Evolutionary conservation across 2,329 filamentous ascomycete genomes (phyloP).

Genomic region (Botrytis hyacinthi): DNA sequence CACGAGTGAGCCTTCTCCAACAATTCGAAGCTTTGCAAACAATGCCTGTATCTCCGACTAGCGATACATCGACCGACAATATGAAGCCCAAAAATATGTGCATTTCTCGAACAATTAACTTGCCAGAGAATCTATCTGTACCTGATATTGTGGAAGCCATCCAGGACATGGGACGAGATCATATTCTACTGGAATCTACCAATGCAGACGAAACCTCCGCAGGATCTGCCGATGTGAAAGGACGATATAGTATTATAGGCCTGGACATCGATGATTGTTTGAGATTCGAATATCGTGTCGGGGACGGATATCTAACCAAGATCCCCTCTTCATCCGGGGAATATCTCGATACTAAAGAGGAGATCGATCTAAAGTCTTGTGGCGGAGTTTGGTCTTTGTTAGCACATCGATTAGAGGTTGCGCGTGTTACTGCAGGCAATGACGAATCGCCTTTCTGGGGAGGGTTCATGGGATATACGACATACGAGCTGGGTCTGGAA

Average conservation of each 20-base stretch:
- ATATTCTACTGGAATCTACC: constrained; percentile 59
- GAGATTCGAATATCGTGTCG: constrained; percentile 57
- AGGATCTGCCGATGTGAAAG: constrained; percentile 50
- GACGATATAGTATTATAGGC: constrained; percentile 72
- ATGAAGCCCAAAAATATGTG: constrained; percentile 39
- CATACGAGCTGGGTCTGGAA: constrained; percentile 64
- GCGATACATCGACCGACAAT: constrained; percentile 10
- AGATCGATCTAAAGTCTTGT: constrained; percentile 24
- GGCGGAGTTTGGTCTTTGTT: constrained; percentile 39
- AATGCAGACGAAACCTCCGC: constrained; percentile 50
- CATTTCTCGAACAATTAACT: constrained; percentile 43
- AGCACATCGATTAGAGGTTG: constrained; percentile 42
- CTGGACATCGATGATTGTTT: constrained; percentile 57
- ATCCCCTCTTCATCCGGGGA: constrained; percentile 16
- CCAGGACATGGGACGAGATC: constrained; percentile 41
- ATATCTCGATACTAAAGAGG: not conserved
- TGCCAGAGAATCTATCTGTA: constrained; percentile 49
- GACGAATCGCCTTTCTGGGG: constrained; percentile 62
- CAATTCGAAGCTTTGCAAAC: constrained; percentile 24
- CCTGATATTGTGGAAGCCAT: constrained; percentile 53
- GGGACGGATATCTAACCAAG: constrained; percentile 39
- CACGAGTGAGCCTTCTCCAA: constrained; percentile 33
- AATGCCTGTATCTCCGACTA: constrained; percentile 12
- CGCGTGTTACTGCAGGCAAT: constrained; percentile 40
- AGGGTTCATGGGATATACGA: constrained; percentile 65